phyloP scores from a whole-genome alignment of 352 stramenopile genomes.

The Stramenopiles sp. region DNA sequence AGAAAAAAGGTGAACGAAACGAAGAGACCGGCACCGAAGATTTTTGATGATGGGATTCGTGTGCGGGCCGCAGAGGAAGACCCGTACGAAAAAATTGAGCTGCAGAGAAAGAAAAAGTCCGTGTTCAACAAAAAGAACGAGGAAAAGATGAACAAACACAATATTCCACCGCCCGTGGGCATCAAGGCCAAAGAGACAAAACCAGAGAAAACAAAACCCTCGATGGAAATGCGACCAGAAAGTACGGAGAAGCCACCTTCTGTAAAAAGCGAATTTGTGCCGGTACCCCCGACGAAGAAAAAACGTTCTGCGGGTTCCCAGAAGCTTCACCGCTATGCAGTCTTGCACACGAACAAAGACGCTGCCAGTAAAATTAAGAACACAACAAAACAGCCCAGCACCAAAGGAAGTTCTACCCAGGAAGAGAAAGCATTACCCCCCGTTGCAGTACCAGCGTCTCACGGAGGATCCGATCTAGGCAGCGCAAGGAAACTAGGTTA shows the following conservation, averaged over 20 bases:
- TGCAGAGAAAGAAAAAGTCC: neutral
- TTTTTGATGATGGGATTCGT: neutral
- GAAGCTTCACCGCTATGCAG: neutral
- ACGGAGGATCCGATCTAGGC: neutral
- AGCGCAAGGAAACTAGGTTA: no score
- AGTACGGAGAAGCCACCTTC: neutral
- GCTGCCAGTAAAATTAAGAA: neutral
- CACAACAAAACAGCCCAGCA: neutral
- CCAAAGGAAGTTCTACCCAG: neutral
- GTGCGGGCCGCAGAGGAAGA: neutral
- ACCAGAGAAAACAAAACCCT: neutral
- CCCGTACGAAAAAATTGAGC: conserved; percentile 1
- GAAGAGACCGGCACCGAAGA: neutral
- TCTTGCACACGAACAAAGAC: neutral
- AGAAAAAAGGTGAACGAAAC: neutral
- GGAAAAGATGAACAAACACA: neutral
- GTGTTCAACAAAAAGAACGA: neutral
- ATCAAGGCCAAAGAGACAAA: neutral
- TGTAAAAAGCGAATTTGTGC: neutral
- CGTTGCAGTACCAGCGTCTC: neutral
- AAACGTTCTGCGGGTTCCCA: neutral
- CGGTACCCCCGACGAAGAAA: neutral
- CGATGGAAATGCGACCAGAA: neutral
- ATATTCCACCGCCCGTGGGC: neutral
- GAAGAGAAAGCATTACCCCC: neutral